Evolutionary conservation across 345 rosid species (phyloP), one percentile per base, ranked within the genome.

Genomic region (Salix viminalis): DNA sequence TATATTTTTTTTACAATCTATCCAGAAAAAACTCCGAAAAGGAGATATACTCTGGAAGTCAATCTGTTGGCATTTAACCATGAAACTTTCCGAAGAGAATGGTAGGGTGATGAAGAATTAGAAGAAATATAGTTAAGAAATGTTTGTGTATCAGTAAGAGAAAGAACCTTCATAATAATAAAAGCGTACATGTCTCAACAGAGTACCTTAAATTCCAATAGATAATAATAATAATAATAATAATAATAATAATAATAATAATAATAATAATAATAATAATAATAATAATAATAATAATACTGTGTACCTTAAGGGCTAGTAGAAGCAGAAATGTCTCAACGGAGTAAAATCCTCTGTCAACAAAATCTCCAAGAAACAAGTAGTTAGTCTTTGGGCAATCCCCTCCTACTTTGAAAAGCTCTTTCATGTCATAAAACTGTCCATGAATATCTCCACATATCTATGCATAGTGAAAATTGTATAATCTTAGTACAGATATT

Each of bases 401-500:
- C 58, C 97, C 98, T 42, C 99, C 99, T 14, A 88, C 97, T 83
- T 76, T 92, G 83, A 96, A 96, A 83, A 94, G 99, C 90, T 92
- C 98, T 81, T 91, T 94, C 98, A 96, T 86, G 81, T 96, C 99
- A 81, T 90, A 94, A 82, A 96, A 94, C 84, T 96, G 98, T 34
- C 99, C 98, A 77, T 96, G 99, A 73, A 96, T 94, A 79, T 96
- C 99, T 76, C 99, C 99, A 42, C 97, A 96, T 85, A 96, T 89
- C 99, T 91, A 79, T 23, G 69, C 30, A 73, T 24, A 46, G 54
- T 37, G 82, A 37, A 54, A 65, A 19, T 58, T 58, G 64, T n/a
- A n/a, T 58, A 10, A 12, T 58, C 28, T 58, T 58, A 23, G 50
- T 42, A 60, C 60, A 41, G 28, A 23, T 56, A 54, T 60, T 48